These are phyloP conservation scores for carrot (Daucus carota) DNA, from an alignment of 129 eudicot species.

Conservation along the genomic window DNA sequence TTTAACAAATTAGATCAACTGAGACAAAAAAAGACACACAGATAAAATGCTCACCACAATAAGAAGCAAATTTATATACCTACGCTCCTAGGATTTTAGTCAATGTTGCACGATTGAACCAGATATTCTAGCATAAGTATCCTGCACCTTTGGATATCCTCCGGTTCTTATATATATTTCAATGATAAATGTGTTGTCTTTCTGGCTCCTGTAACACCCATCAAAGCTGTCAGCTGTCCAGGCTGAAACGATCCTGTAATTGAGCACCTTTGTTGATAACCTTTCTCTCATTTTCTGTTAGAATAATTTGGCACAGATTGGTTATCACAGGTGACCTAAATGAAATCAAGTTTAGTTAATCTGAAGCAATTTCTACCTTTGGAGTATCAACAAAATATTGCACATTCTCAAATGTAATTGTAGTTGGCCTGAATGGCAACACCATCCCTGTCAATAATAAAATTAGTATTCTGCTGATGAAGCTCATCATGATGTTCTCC, in stretches of 20 bases:
- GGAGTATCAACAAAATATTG: slow-evolving; percentile 35
- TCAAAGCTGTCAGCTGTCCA: slow-evolving; percentile 39
- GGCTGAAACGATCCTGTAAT: slow-evolving; percentile 39
- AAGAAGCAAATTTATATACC: too few relatives aligned
- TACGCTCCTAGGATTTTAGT: too few relatives aligned
- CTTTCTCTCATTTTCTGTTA: slow-evolving; percentile 42
- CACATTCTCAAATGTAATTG: slow-evolving; percentile 29
- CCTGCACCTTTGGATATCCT: slow-evolving; percentile 38
- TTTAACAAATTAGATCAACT: too few relatives aligned
- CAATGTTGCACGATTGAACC: too few relatives aligned
- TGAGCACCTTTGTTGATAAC: slow-evolving; percentile 18
- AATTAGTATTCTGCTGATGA: background rate
- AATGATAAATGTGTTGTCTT: slow-evolving; percentile 35
- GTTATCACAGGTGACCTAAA: background rate
- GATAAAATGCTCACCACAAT: too few relatives aligned
- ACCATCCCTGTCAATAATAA: slow-evolving; percentile 20
- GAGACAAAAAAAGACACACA: too few relatives aligned
- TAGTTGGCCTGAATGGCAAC: slow-evolving; percentile 31
- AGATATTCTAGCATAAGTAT: slow-evolving; percentile 35
- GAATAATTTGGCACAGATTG: background rate
- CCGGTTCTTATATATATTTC: slow-evolving; percentile 38
- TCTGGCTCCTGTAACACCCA: slow-evolving; percentile 50
- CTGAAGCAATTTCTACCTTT: slow-evolving; percentile 8
- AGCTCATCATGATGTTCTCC: background rate
- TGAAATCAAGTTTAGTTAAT: background rate